A percentile compares a stretch with the other conserved stretches of the same genome.
Conservation (phyloP, 2,329 filamentous ascomycete genomes). For the Pseudogymnoascus sp. region DNA sequence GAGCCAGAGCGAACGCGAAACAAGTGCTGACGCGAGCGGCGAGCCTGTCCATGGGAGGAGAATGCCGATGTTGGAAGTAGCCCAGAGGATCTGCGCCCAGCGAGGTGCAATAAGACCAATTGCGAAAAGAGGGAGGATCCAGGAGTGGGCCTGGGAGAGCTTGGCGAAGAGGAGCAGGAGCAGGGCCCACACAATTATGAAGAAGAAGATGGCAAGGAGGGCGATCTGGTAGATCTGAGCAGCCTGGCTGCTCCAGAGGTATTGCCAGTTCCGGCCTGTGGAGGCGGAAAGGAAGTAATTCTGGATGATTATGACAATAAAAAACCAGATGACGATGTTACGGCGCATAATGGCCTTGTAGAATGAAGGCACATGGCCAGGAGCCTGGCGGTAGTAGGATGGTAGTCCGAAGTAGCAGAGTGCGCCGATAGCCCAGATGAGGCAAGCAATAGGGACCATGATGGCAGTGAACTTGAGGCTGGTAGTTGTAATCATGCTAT, state of each 20-base stretch:
- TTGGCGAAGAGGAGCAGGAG: slow-evolving; percentile 44
- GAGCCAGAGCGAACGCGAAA: slow-evolving; percentile 53
- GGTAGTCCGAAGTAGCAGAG: slow-evolving; percentile 55
- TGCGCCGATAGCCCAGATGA: slow-evolving; percentile 49
- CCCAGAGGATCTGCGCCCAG: slow-evolving; percentile 64
- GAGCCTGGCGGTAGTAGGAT: slow-evolving; percentile 57
- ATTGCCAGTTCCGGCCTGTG: slow-evolving; percentile 61
- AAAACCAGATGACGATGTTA: slow-evolving; percentile 61
- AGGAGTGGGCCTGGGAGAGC: slow-evolving; percentile 53
- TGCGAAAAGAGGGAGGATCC: slow-evolving; percentile 61
- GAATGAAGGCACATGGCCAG: slow-evolving; percentile 57
- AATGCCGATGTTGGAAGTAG: slow-evolving; percentile 49
- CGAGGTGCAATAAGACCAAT: slow-evolving; percentile 58
- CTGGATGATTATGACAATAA: slow-evolving; percentile 54
- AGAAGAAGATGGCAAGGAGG: slow-evolving; percentile 48
- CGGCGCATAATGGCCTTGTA: slow-evolving; percentile 54
- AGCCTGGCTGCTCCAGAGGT: slow-evolving; percentile 26
- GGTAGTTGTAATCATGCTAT: slow-evolving; percentile 28
- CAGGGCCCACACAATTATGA: slow-evolving; percentile 47
- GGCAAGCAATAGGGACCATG: slow-evolving; percentile 47
- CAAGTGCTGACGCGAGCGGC: slow-evolving; percentile 45
- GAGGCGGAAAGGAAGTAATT: slow-evolving; percentile 61
- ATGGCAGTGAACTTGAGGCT: slow-evolving; percentile 34
- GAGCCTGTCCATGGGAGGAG: slow-evolving; percentile 57
- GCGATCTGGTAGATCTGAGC: slow-evolving; percentile 49